These are phyloP conservation scores for Leccinum boreale DNA, from an alignment of 768 basidiomycete genomes.

Conservation along the genomic window DNA sequence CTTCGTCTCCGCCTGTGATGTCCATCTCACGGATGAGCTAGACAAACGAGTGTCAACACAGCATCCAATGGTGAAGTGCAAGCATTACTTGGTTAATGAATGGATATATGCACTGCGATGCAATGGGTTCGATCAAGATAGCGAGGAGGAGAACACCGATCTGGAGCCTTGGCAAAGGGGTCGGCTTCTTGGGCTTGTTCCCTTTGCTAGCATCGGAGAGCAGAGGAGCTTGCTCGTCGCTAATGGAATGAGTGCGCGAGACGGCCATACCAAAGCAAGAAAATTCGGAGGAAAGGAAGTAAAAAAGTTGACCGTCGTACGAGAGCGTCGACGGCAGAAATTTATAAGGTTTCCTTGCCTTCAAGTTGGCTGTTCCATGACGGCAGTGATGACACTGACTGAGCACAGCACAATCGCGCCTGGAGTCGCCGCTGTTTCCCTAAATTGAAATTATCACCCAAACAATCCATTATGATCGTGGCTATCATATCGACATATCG, in stretches of 20 bases:
- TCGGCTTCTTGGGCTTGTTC: conserved; percentile 26
- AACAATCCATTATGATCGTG: no score
- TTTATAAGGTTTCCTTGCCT: conserved; percentile 16
- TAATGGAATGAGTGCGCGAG: conserved; percentile 5
- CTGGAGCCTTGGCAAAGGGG: conserved; percentile 45
- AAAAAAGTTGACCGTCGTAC: background rate
- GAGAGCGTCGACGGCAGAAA: background rate
- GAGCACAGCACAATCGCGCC: no score
- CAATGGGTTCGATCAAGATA: conserved; percentile 46
- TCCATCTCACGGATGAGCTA: conserved; percentile 43
- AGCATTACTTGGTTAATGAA: conserved; percentile 45
- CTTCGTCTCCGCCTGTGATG: conserved; percentile 41
- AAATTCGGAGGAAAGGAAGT: background rate
- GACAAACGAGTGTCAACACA: background rate
- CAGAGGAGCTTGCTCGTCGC: conserved; percentile 21
- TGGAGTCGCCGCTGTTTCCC: no score
- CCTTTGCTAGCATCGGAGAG: conserved; percentile 13
- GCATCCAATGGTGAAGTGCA: background rate
- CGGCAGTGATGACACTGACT: no score
- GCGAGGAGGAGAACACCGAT: conserved; percentile 42
- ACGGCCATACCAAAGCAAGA: conserved; percentile 13
- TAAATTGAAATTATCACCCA: no score
- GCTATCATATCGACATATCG: no score
- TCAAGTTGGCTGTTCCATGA: no score
- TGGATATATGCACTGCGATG: conserved; percentile 45